A percentile compares a stretch with the other conserved stretches of the same genome.
Conservation (phyloP, 345 rosid species). For the Bruguiera gymnorhiza region DNA sequence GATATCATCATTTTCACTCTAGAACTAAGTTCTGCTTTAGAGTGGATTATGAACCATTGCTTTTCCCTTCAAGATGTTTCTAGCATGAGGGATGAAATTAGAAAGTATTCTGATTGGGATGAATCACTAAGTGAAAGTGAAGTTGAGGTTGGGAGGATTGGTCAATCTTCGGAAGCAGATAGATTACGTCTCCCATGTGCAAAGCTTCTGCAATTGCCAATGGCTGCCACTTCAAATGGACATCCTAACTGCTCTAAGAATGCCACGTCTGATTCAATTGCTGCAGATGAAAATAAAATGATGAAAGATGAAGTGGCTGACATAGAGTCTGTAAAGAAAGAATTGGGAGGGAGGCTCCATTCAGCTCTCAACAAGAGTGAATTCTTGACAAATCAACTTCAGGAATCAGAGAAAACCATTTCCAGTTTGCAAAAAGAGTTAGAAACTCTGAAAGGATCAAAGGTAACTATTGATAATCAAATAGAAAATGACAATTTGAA, state of each 20-base stretch:
- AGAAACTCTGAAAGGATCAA: constrained; percentile 32
- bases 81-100: constrained; percentile 70
- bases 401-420: constrained; percentile 40
- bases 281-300: constrained; percentile 36
- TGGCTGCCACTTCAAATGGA: constrained; percentile 15
- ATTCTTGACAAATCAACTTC: constrained; percentile 31
- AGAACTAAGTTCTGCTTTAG: constrained; percentile 59
- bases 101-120: constrained; percentile 67
- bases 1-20: constrained; percentile 53
- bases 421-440: constrained; percentile 36
- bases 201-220: constrained; percentile 15
- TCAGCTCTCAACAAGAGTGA: constrained; percentile 26
- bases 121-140: constrained; percentile 63
- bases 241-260: constrained; percentile 15
- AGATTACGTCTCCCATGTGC: constrained; percentile 18
- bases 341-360: constrained; percentile 28
- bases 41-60: constrained; percentile 85
- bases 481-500: constrained; percentile 32
- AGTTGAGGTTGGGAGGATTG: constrained; percentile 42
- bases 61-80: constrained; percentile 93
- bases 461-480: constrained; percentile 34
- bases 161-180: constrained; percentile 41
- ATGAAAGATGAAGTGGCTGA: constrained; percentile 21
- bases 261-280: constrained; percentile 24
- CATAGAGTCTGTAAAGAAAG: constrained; percentile 29